These are phyloP conservation scores for Lachnellula arida DNA, from an alignment of 2,329 filamentous ascomycete species.

Conservation along the genomic window DNA sequence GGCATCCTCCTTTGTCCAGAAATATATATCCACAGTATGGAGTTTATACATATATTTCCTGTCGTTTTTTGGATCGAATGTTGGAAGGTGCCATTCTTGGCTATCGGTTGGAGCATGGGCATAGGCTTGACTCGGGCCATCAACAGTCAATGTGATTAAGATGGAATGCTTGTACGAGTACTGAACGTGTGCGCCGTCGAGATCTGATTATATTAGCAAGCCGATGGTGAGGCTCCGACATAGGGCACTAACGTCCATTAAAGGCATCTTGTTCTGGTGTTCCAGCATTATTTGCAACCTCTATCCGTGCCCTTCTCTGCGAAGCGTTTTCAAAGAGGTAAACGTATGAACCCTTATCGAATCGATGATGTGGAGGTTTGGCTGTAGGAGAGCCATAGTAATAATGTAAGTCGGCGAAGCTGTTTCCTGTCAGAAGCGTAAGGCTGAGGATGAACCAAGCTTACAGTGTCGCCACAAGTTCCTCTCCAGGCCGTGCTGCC, in stretches of 20 bases:
- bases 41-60: conserved; percentile 76
- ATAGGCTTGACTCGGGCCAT: conserved; percentile 34
- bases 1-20: conserved; percentile 72
- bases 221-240: conserved; percentile 6
- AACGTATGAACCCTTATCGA: conserved; percentile 74
- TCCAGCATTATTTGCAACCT: conserved; percentile 71
- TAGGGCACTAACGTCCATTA: conserved; percentile 58
- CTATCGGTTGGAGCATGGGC: conserved; percentile 34
- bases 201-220: conserved; percentile 41
- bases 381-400: conserved; percentile 65
- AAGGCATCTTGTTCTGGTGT: conserved; percentile 76
- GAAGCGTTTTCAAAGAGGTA: conserved; percentile 73
- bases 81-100: conserved; percentile 70
- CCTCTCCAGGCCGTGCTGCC: conserved; percentile 45
- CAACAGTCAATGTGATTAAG: conserved; percentile 62
- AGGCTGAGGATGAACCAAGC: conserved; percentile 30
- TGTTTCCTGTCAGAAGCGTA: conserved; percentile 33
- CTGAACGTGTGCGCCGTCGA: conserved; percentile 59
- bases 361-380: conserved; percentile 71
- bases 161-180: conserved; percentile 74
- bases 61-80: conserved; percentile 67
- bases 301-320: conserved; percentile 63
- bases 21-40: conserved; percentile 72
- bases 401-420: conserved; percentile 76
- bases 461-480: conserved; percentile 48